These are phyloP conservation scores for Termitomyces sp. DNA, from an alignment of 768 basidiomycete genomes.

Conservation along the genomic window DNA sequence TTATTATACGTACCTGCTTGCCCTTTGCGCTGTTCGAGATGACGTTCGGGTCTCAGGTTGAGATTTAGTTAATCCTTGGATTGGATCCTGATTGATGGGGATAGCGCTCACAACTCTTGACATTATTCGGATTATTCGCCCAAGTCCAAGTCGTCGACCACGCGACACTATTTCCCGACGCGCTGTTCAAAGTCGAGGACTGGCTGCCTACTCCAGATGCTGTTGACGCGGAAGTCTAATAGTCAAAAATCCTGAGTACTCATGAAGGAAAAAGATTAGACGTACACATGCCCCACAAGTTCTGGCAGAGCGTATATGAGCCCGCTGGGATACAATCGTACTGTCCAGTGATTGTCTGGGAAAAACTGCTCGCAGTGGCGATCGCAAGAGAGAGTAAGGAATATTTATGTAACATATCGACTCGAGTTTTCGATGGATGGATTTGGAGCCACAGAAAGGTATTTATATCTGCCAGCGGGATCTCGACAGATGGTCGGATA, in stretches of 20 bases:
- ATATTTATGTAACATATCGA: background rate
- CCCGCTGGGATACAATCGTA: slow-evolving; percentile 45
- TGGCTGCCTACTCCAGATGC: slow-evolving; percentile 46
- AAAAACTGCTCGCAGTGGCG: background rate
- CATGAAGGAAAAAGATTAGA: background rate
- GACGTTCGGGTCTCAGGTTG: slow-evolving; percentile 46
- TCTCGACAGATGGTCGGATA: background rate
- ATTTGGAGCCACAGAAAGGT: background rate
- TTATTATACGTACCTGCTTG: slow-evolving; percentile 33
- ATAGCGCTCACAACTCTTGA: slow-evolving; percentile 49
- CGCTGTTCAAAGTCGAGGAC: slow-evolving; percentile 40
- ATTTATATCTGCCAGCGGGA: background rate
- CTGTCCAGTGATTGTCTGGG: slow-evolving; percentile 41
- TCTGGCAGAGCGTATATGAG: slow-evolving; percentile 50
- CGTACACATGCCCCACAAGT: slow-evolving; percentile 50
- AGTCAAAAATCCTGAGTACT: background rate
- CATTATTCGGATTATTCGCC: slow-evolving; percentile 46
- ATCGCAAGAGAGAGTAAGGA: background rate
- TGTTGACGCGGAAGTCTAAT: background rate
- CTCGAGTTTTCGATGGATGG: background rate
- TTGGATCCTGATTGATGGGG: no score
- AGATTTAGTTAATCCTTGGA: background rate
- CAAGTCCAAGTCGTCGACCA: slow-evolving; percentile 56
- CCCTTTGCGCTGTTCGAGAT: slow-evolving; percentile 44
- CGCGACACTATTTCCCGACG: slow-evolving; percentile 37